A percentile compares a stretch with the other conserved stretches of the same genome.
Conservation (phyloP, 306 rosid genomes). For the Amphicarpaea edgeworthii region DNA sequence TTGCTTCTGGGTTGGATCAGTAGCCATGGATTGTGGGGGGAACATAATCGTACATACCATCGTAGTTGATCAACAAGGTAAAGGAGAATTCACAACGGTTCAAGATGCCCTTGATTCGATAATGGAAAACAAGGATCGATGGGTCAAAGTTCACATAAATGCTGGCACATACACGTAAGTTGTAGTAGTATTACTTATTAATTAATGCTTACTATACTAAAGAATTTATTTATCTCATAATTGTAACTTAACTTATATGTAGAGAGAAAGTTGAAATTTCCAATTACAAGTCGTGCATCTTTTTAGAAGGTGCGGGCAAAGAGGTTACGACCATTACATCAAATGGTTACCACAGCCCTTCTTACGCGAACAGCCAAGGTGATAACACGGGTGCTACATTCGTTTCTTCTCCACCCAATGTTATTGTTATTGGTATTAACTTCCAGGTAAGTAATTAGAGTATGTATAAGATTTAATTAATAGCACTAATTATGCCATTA, state of each 20-base stretch:
- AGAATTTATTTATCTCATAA: too few relatives aligned
- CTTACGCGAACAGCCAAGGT: background rate
- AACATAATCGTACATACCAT: background rate
- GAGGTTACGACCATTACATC: background rate
- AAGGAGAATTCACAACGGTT: background rate
- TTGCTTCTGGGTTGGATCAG: background rate
- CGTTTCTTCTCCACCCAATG: background rate
- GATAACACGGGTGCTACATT: background rate
- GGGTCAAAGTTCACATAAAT: conserved; percentile 39
- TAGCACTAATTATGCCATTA: too few relatives aligned
- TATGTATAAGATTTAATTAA: too few relatives aligned
- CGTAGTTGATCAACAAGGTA: conserved; percentile 4
- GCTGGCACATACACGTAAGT: conserved; percentile 24
- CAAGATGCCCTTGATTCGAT: conserved; percentile 36
- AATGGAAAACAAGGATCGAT: background rate
- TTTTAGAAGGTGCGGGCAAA: background rate
- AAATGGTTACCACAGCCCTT: background rate
- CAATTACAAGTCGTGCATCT: background rate
- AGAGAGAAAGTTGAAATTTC: background rate
- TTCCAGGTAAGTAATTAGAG: background rate
- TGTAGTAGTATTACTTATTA: background rate
- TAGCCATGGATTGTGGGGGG: conserved; percentile 32
- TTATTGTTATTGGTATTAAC: background rate
- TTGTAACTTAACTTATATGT: background rate
- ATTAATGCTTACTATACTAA: too few relatives aligned